phyloP scores from a whole-genome alignment of 1,284 basidiomycete species.

The Entoloma clypeatum region DNA sequence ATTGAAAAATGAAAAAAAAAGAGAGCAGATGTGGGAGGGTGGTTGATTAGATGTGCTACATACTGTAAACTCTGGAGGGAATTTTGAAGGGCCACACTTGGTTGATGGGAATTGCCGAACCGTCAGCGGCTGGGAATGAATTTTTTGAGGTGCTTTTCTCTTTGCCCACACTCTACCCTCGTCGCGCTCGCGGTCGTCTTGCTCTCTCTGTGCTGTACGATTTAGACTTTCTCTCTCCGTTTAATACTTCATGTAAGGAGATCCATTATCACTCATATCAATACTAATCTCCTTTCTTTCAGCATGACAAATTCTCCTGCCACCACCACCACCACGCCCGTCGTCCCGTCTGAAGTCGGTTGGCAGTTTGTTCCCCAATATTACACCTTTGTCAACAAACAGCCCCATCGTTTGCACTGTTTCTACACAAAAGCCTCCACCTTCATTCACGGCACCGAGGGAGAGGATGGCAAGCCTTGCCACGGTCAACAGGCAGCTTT shows the following conservation, averaged over 20 bases:
- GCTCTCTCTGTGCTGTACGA: slow-evolving; percentile 24
- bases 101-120: slow-evolving; percentile 15
- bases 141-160: slow-evolving; percentile 20
- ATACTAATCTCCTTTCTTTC: slow-evolving; percentile 3
- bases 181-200: slow-evolving; percentile 16
- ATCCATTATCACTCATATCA: neutral
- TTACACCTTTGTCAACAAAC: slow-evolving; percentile 98
- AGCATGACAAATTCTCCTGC: slow-evolving; percentile 40
- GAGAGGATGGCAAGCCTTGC: slow-evolving; percentile 85
- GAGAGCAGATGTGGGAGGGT: slow-evolving; percentile 5
- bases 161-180: slow-evolving; percentile 15
- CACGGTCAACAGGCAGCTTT: slow-evolving; percentile 83
- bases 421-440: slow-evolving; percentile 99
- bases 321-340: slow-evolving; percentile 34
- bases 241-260: slow-evolving; percentile 32
- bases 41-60: no score
- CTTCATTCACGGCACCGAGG: slow-evolving; percentile 94
- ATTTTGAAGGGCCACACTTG: no score
- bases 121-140: slow-evolving; percentile 20
- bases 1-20: neutral
- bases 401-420: slow-evolving; percentile 94
- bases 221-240: slow-evolving; percentile 28
- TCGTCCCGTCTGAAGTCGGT: slow-evolving; percentile 86
- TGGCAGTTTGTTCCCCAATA: slow-evolving; percentile 98
- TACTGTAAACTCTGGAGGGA: no score